Evolutionary conservation across 2,329 filamentous ascomycete genomes (phyloP), one percentile per base, ranked within the genome.

Genomic region (Davidsoniella australis): DNA sequence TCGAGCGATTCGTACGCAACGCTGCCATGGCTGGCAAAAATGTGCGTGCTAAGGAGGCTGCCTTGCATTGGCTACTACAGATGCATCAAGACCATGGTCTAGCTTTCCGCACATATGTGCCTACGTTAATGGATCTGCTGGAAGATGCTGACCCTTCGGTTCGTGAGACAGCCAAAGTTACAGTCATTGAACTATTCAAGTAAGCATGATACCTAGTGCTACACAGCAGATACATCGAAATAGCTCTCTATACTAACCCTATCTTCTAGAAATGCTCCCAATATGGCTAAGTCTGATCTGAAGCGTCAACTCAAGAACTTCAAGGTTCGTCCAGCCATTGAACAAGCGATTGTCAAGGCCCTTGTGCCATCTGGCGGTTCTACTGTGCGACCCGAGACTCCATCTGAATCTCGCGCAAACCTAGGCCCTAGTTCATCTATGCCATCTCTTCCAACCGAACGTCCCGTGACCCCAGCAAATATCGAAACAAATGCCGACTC

Each of bases 81-180:
- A 93, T 89, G 80, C 83, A 91, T 62, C 75, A 80, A 59, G 81
- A 85, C 48, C 76, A 87, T 52, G 78, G 77, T 38, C 68, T 95
- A 55, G 79, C 80, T 37, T 95, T 95, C 65, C 82, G 85, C 54
- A 69, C 69, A 58, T 94, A 93, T 61, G 87, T 94, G 1, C 82
- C 85, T 2, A 73, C 75, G 9, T 71, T 95, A 39, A 89, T 95
- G 67, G 81, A 85, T 49, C 75, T 91, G 56, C 73, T 95, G 40
- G 89, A 95, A 64, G 88, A 95, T 62, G 83, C 87, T 8, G 89
- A 94, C 62, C 82, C 83, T 45, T 80, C 78, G 64, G 87, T 95
- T 55, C 78, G 89, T 61, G 87, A 94, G 58, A 75, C 76, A 37
- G 86, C 88, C 54, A 94, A 91, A 66, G 69, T 70, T 49, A 82